These are phyloP conservation scores for Pyracantha coccinea DNA, from an alignment of 331 rosid genomes.

Conservation along the genomic window DNA sequence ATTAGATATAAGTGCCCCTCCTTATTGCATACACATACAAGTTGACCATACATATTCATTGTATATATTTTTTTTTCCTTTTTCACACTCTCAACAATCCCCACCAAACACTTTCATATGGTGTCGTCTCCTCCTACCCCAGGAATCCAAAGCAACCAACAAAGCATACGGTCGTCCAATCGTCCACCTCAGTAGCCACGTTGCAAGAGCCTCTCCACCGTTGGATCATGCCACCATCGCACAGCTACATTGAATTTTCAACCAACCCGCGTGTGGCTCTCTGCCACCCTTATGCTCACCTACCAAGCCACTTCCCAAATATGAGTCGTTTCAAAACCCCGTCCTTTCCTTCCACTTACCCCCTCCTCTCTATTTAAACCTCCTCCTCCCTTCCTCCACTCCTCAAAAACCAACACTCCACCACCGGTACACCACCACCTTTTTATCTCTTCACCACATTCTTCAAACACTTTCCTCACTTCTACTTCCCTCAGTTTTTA, in stretches of 20 bases:
- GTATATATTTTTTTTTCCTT: neutral
- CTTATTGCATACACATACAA: no score
- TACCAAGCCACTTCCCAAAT: slow-evolving; percentile 25
- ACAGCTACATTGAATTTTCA: slow-evolving; percentile 22
- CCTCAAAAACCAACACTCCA: neutral
- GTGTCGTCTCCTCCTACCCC: neutral
- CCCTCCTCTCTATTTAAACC: slow-evolving; percentile 18
- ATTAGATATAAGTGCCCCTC: no score
- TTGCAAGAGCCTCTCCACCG: neutral
- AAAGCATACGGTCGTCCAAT: neutral
- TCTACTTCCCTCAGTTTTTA: neutral
- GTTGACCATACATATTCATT: no score
- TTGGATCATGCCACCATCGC: neutral
- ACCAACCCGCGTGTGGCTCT: slow-evolving; percentile 45
- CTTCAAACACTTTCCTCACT: neutral
- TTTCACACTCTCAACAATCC: neutral
- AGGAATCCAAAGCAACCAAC: neutral
- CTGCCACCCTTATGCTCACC: slow-evolving; percentile 47
- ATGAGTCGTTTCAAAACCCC: neutral
- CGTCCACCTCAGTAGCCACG: slow-evolving; percentile 6
- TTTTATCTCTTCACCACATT: neutral
- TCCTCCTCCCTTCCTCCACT: neutral
- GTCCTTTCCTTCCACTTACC: neutral
- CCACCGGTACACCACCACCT: neutral
- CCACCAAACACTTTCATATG: slow-evolving; percentile 7